Evolutionary conservation across 2,329 filamentous ascomycete genomes (phyloP).

Genomic region (Verticillium nonalfalfae): DNA sequence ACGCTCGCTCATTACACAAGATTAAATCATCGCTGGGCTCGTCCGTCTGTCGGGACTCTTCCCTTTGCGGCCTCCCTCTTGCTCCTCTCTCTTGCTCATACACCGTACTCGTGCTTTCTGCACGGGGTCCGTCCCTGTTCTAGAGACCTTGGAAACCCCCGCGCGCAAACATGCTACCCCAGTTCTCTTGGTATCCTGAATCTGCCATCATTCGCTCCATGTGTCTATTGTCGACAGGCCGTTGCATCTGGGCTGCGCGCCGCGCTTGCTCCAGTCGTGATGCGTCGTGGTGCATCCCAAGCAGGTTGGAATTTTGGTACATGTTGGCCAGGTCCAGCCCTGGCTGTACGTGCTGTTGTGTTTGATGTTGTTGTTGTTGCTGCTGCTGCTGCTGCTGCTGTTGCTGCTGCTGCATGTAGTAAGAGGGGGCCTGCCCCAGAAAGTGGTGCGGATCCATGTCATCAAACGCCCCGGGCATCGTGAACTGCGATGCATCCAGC

Average conservation of each 20-base stretch:
- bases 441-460: constrained; percentile 65
- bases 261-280: constrained; percentile 10
- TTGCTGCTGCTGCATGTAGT: constrained; percentile 51
- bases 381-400: constrained; percentile 21
- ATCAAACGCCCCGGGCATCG: constrained; percentile 48
- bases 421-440: constrained; percentile 64
- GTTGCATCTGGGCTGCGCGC: constrained; percentile 11
- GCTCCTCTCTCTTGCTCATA: too few relatives aligned
- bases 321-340: constrained; percentile 10
- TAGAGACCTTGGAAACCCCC: constrained; percentile 8
- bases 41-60: background rate
- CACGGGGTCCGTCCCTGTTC: too few relatives aligned
- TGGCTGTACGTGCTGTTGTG: constrained; percentile 10
- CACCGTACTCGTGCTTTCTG: too few relatives aligned
- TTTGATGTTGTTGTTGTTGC: constrained; percentile 15
- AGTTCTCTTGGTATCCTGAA: constrained; percentile 11
- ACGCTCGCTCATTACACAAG: background rate
- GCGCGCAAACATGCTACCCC: constrained; percentile 11
- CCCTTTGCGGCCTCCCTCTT: too few relatives aligned
- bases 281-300: constrained; percentile 7
- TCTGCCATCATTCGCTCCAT: constrained; percentile 12
- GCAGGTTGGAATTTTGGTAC: constrained; percentile 10
- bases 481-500: constrained; percentile 35
- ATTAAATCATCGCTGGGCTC: background rate
- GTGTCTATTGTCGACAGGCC: constrained; percentile 7